phyloP scores from a whole-genome alignment of 2,329 filamentous ascomycete genomes.

The Aspergillus quadrilineatus region DNA sequence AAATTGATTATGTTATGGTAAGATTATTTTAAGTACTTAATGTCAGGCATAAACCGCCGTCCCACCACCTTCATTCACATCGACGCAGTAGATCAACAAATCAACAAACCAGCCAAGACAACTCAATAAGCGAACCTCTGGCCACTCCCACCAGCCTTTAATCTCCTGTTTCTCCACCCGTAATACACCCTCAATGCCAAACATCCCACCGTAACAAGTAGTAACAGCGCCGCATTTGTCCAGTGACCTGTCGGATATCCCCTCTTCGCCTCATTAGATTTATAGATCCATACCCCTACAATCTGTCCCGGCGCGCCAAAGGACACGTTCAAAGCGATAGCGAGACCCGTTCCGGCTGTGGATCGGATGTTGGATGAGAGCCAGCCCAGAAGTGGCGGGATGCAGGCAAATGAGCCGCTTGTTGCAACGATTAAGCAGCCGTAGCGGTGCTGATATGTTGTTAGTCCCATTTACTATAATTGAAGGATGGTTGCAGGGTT shows the following conservation, averaged over 20 bases:
- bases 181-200: slow-evolving; percentile 59
- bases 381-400: slow-evolving; percentile 70
- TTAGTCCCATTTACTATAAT: not conserved
- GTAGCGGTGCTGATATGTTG: slow-evolving; percentile 53
- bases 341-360: slow-evolving; percentile 65
- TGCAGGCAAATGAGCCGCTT: slow-evolving; percentile 66
- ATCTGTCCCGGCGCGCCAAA: slow-evolving; percentile 70
- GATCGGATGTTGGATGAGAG: slow-evolving; percentile 66
- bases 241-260: slow-evolving; percentile 72
- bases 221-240: slow-evolving; percentile 61
- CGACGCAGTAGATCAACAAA: too few species aligned
- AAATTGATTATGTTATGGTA: too few species aligned
- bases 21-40: too few species aligned
- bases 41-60: too few species aligned
- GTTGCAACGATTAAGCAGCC: slow-evolving; percentile 68
- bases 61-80: too few species aligned
- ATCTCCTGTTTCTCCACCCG: slow-evolving; percentile 44
- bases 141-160: slow-evolving; percentile 21
- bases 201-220: slow-evolving; percentile 59
- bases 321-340: slow-evolving; percentile 69
- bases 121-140: slow-evolving; percentile 30
- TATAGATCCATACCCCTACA: slow-evolving; percentile 72
- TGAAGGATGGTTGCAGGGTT: not conserved
- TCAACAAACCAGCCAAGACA: too few species aligned
- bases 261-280: slow-evolving; percentile 56